Base-by-base conservation (phyloP, 148 eudicot species). In the Vaccinium darrowii region DNA sequence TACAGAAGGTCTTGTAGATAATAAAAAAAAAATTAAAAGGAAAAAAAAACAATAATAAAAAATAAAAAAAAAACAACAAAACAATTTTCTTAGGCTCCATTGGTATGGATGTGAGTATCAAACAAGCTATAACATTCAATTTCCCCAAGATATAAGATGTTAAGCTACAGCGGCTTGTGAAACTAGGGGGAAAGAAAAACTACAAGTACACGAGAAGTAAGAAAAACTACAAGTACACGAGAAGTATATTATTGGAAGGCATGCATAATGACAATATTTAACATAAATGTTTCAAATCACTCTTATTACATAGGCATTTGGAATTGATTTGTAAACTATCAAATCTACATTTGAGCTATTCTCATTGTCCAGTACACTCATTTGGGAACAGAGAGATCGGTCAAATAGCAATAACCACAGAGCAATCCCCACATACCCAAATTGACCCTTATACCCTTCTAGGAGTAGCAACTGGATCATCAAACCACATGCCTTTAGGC, bases 401-500 rank as follows among this genome's bases (percentile, higher is more conserved):
- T 69, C 36, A 6, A 69, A 69, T 13, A 69, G 18, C 74, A 69
- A 14, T 13, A 69, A 15, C 27, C 27, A 62, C 27, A 21, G 27
- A 62, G 27, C 21, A 21, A 62, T 62, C 39, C 39, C 1, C 74
- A 25, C 12, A 15, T 12, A 27, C 1, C 15, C 18, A 69, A 33
- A 69, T 8, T 6, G 16, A 69, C 39, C 36, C 18, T 69, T 69
- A 10, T 25, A 14, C 16, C 30, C 39, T 25, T 69, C 69, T 43
- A 82, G 78, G 13, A 82, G 79, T 47, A 30, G 51, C 63, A 72
- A 27, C 58, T 10, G 65, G 19, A 54, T 25, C 78, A 53, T 53
- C 27, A 72, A 51, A 27, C 39, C 10, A 1, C 52, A 52, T 8
- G 50, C 84, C 84, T 71, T 72, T 18, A 30, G 11, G 8, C 49